phyloP scores from a whole-genome alignment of 345 rosid genomes.

The Brassica nigra region DNA sequence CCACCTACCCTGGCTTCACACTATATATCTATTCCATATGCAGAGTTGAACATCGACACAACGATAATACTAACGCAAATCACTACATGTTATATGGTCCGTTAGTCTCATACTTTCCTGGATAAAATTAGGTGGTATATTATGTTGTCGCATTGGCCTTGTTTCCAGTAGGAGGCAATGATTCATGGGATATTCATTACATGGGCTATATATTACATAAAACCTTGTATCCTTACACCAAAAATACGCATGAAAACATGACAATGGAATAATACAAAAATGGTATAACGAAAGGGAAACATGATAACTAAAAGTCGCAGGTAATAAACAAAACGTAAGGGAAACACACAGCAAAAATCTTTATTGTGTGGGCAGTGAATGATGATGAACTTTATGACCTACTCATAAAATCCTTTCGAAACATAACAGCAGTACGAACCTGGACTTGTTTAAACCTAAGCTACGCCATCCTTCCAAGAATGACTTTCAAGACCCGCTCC shows the following conservation, averaged over 20 bases:
- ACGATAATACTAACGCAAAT: background rate
- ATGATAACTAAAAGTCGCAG: constrained; percentile 2
- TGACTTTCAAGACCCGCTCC: background rate
- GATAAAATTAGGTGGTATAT: background rate
- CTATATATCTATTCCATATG: background rate
- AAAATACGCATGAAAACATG: constrained; percentile 4
- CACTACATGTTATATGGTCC: background rate
- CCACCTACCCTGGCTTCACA: background rate
- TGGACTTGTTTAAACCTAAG: constrained; percentile 14
- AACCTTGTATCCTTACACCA: background rate
- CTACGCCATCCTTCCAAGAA: background rate
- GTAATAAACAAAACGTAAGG: background rate
- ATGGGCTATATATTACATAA: background rate
- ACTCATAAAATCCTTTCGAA: constrained; percentile 7
- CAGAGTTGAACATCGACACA: background rate
- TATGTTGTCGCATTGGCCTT: background rate
- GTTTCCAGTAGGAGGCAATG: background rate
- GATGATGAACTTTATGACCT: constrained; percentile 10
- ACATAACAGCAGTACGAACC: background rate
- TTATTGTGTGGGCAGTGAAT: constrained; percentile 6
- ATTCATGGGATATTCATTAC: background rate
- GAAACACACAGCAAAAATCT: background rate
- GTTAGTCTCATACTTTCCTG: background rate
- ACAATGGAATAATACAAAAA: constrained; percentile 3
- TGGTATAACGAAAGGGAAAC: background rate